These are phyloP conservation scores for Talaromyces sp. DNA, from an alignment of 2,329 filamentous ascomycete species.

Conservation along the genomic window DNA sequence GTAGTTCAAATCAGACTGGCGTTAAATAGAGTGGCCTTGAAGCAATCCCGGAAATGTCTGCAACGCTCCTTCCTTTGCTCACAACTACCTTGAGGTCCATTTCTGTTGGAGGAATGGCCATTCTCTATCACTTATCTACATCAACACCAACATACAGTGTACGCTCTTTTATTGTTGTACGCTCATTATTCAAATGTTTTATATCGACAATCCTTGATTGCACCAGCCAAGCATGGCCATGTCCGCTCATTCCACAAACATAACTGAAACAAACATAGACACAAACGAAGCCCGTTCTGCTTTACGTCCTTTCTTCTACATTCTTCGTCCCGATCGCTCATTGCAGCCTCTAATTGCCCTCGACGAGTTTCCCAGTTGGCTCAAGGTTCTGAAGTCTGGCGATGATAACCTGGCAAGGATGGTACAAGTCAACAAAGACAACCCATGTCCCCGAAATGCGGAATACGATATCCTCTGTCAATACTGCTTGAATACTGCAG, in stretches of 20 bases:
- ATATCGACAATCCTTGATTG: neutral
- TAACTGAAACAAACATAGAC: neutral
- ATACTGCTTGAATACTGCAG: conserved; percentile 27
- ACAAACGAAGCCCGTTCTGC: neutral
- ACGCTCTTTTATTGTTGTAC: neutral
- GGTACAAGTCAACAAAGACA: conserved; percentile 23
- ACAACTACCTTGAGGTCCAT: neutral
- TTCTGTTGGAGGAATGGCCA: neutral
- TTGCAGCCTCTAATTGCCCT: conserved; percentile 41
- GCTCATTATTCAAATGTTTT: neutral
- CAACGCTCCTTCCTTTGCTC: neutral
- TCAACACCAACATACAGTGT: neutral
- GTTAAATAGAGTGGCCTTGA: too few relatives aligned
- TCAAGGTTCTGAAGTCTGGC: conserved; percentile 30
- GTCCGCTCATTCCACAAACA: neutral
- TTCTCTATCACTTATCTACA: neutral
- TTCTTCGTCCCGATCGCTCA: conserved; percentile 35
- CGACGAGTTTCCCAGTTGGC: conserved; percentile 42
- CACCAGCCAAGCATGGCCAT: neutral
- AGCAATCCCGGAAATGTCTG: neutral
- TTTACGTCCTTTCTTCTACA: conserved; percentile 35
- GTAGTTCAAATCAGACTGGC: too few relatives aligned
- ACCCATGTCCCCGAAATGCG: conserved; percentile 25
- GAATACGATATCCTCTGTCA: conserved; percentile 36
- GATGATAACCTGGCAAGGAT: conserved; percentile 22